Conservation (phyloP, 164 flowering plant species). For the Aristolochia contorta region DNA sequence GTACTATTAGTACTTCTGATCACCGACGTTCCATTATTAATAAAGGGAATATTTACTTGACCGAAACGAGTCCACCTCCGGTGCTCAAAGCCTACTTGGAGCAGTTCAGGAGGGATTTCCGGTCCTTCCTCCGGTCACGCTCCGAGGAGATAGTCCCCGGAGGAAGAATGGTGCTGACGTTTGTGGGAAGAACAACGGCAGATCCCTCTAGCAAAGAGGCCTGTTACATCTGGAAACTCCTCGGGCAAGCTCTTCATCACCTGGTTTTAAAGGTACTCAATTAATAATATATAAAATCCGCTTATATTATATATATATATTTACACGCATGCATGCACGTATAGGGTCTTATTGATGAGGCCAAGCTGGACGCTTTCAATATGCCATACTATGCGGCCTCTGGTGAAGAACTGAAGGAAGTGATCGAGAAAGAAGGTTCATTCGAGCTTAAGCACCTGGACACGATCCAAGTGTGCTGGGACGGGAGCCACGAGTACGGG, state of each 20-base stretch:
- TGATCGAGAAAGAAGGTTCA: slow-evolving; percentile 35
- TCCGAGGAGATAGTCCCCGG: slow-evolving; percentile 19
- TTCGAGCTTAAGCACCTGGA: slow-evolving; percentile 24
- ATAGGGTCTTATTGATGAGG: slow-evolving; percentile 37
- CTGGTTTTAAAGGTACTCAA: slow-evolving; percentile 17
- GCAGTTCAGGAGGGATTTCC: slow-evolving; percentile 23
- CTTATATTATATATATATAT: slow-evolving; percentile 1
- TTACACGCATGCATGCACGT: no score
- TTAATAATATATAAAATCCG: no score
- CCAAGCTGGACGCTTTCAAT: slow-evolving; percentile 37
- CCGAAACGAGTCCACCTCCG: slow-evolving; percentile 9
- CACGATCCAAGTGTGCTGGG: slow-evolving; percentile 30
- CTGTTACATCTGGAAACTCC: slow-evolving; percentile 19
- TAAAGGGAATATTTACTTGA: slow-evolving; percentile 17
- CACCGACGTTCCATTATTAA: no score
- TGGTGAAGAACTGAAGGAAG: slow-evolving; percentile 23
- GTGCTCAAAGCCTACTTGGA: slow-evolving; percentile 8
- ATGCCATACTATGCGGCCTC: slow-evolving; percentile 46
- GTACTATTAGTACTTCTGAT: no score
- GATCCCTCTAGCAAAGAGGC: slow-evolving; percentile 18
- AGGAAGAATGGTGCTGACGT: slow-evolving; percentile 28
- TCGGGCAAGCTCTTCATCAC: slow-evolving; percentile 17
- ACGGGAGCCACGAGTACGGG: slow-evolving; percentile 11
- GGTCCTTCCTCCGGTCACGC: slow-evolving; percentile 16
- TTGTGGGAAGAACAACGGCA: slow-evolving; percentile 14